A percentile compares a stretch with the other conserved stretches of the same genome.
Conservation (phyloP, 2,329 filamentous ascomycete species). For the Neurospora sp. region DNA sequence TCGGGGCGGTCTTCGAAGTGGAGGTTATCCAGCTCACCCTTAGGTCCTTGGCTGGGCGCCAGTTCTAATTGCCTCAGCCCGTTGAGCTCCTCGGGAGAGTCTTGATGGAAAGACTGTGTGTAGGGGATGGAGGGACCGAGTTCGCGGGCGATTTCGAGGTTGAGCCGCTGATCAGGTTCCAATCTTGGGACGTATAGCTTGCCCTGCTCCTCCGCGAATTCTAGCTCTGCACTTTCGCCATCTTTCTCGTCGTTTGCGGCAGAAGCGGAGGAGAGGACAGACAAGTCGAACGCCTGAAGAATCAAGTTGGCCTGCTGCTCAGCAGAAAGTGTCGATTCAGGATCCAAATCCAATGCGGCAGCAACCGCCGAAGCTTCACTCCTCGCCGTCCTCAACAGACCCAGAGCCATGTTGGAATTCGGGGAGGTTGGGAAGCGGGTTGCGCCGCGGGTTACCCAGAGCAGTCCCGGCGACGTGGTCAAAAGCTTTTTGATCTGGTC, state of each 20-base stretch:
- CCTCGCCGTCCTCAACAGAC: slow-evolving; percentile 19
- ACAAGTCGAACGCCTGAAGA: slow-evolving; percentile 10
- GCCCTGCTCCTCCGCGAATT: slow-evolving; percentile 20
- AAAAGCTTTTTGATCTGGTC: slow-evolving; percentile 16
- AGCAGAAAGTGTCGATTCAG: slow-evolving; percentile 9
- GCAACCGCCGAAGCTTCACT: slow-evolving; percentile 16
- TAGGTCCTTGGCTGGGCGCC: slow-evolving; percentile 1
- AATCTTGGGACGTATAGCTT: slow-evolving; percentile 18
- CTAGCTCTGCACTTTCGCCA: slow-evolving; percentile 14
- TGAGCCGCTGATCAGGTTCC: slow-evolving; percentile 15
- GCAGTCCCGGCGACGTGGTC: slow-evolving; percentile 18
- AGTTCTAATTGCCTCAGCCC: background rate
- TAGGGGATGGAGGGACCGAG: slow-evolving; percentile 14
- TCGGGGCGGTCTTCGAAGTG: slow-evolving; percentile 11
- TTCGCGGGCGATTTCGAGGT: slow-evolving; percentile 17
- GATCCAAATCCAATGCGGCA: slow-evolving; percentile 17
- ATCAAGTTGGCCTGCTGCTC: slow-evolving; percentile 12
- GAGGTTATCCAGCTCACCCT: slow-evolving; percentile 13
- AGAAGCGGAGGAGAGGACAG: slow-evolving; percentile 6
- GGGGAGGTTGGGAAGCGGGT: slow-evolving; percentile 12
- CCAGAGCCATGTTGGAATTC: slow-evolving; percentile 17
- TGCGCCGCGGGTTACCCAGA: slow-evolving; percentile 25
- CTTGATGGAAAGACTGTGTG: slow-evolving; percentile 13
- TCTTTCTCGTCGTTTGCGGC: background rate
- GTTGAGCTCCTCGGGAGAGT: background rate